phyloP scores from a whole-genome alignment of 768 basidiomycete genomes.

The Suillus weaverae region DNA sequence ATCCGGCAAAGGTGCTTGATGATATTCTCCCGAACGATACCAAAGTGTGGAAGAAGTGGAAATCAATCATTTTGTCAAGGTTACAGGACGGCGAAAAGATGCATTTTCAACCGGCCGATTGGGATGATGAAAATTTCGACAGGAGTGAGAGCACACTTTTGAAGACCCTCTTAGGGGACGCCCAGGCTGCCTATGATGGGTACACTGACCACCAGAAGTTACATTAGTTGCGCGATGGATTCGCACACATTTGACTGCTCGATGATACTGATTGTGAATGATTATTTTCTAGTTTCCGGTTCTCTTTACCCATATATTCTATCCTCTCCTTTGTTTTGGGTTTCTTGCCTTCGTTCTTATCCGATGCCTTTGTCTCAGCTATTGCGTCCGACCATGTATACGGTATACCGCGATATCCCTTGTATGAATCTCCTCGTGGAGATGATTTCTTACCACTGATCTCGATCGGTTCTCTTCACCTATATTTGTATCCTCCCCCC shows the following conservation, averaged over 20 bases:
- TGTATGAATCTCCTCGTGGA: too few species aligned
- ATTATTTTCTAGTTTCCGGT: background rate
- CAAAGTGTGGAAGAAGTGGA: constrained; percentile 30
- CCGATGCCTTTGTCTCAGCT: too few species aligned
- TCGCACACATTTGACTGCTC: background rate
- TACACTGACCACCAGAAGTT: constrained; percentile 9
- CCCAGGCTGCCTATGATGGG: constrained; percentile 28
- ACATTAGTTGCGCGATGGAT: background rate
- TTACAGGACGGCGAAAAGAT: constrained; percentile 22
- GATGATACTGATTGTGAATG: background rate
- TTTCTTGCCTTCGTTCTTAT: background rate
- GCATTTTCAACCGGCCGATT: constrained; percentile 21
- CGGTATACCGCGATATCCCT: too few species aligned
- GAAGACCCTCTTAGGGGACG: constrained; percentile 23
- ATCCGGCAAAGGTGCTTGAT: constrained; percentile 21
- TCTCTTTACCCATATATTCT: background rate
- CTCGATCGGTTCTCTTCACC: too few species aligned
- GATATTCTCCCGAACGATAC: constrained; percentile 31
- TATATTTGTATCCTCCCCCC: too few species aligned
- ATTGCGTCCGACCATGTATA: too few species aligned
- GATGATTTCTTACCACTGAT: too few species aligned
- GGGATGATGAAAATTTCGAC: constrained; percentile 20
- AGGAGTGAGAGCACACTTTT: constrained; percentile 21
- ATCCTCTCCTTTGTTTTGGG: background rate
- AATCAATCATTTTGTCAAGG: constrained; percentile 18